These are phyloP conservation scores for Arthrobotrys musiformis DNA, from an alignment of 2,329 filamentous ascomycete species.

Conservation along the genomic window DNA sequence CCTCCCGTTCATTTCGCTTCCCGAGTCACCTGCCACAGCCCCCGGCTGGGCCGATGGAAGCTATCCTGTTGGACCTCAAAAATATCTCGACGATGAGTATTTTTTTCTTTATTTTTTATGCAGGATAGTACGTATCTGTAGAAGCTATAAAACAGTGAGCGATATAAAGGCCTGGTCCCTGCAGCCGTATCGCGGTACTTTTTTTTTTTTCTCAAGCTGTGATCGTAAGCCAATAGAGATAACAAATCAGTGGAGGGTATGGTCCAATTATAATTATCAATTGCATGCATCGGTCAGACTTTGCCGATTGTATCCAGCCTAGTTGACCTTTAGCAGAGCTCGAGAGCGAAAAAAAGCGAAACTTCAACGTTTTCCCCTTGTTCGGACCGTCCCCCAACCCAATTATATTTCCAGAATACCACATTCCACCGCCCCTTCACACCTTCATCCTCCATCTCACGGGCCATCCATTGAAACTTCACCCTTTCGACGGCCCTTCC, in stretches of 20 bases:
- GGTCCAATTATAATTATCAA: not conserved
- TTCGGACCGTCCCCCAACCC: constrained; percentile 14
- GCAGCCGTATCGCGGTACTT: constrained; percentile 15
- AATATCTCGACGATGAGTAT: not conserved
- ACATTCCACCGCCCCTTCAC: not conserved
- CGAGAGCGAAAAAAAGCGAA: constrained; percentile 16
- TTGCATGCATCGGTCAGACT: constrained; percentile 4
- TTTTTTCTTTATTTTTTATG: not conserved
- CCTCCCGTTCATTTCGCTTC: constrained; percentile 21
- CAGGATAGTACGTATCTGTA: not conserved
- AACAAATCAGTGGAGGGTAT: too few relatives aligned
- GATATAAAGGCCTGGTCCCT: constrained; percentile 29
- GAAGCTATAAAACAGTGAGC: constrained; percentile 14
- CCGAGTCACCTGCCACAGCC: constrained; percentile 25
- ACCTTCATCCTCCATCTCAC: not conserved
- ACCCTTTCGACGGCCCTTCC: not conserved
- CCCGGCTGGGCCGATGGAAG: constrained; percentile 29
- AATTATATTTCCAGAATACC: constrained; percentile 15
- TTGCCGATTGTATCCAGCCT: constrained; percentile 54
- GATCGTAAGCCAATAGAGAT: not conserved
- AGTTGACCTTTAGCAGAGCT: not conserved
- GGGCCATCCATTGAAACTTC: constrained; percentile 17
- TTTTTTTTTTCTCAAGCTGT: constrained; percentile 2
- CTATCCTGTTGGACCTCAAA: not conserved
- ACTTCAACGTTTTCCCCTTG: constrained; percentile 47